These are phyloP conservation scores for Trypanosoma cruzi DNA, from an alignment of 208 protist species.

Conservation along the genomic window DNA sequence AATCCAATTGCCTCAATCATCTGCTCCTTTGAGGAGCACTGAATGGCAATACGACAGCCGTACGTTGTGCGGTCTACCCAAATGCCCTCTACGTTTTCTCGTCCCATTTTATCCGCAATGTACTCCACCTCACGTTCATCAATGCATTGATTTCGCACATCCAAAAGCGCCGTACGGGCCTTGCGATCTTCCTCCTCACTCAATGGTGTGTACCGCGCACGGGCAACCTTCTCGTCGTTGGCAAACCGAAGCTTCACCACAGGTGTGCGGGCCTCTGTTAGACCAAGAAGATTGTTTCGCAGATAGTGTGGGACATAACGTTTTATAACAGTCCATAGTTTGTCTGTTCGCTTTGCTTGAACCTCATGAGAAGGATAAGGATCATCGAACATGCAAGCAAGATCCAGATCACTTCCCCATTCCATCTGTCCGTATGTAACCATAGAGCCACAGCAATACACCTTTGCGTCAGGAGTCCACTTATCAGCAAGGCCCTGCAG, in stretches of 20 bases:
- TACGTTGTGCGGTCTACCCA: slow-evolving; percentile 89
- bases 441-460: slow-evolving; percentile 87
- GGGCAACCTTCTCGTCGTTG: slow-evolving; percentile 83
- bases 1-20: slow-evolving; percentile 88
- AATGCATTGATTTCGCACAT: slow-evolving; percentile 74
- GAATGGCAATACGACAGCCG: slow-evolving; percentile 80
- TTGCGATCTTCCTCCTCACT: slow-evolving; percentile 87
- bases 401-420: slow-evolving; percentile 90
- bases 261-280: slow-evolving; percentile 85
- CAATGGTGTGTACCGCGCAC: slow-evolving; percentile 74
- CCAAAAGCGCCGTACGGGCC: slow-evolving; percentile 79
- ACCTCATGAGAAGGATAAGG: slow-evolving; percentile 78
- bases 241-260: slow-evolving; percentile 84
- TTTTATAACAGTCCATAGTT: slow-evolving; percentile 89
- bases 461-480: slow-evolving; percentile 91
- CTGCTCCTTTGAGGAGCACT: slow-evolving; percentile 76
- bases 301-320: slow-evolving; percentile 87
- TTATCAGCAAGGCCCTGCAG: slow-evolving; percentile 84
- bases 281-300: slow-evolving; percentile 63
- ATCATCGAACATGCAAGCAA: slow-evolving; percentile 91
- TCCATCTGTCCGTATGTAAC: slow-evolving; percentile 92
- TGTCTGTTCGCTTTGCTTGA: slow-evolving; percentile 85
- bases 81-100: slow-evolving; percentile 80
- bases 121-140: slow-evolving; percentile 80
- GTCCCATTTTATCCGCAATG: slow-evolving; percentile 78